phyloP scores from a whole-genome alignment of 2,329 filamentous ascomycete genomes.

The Ustilaginoidea virens region DNA sequence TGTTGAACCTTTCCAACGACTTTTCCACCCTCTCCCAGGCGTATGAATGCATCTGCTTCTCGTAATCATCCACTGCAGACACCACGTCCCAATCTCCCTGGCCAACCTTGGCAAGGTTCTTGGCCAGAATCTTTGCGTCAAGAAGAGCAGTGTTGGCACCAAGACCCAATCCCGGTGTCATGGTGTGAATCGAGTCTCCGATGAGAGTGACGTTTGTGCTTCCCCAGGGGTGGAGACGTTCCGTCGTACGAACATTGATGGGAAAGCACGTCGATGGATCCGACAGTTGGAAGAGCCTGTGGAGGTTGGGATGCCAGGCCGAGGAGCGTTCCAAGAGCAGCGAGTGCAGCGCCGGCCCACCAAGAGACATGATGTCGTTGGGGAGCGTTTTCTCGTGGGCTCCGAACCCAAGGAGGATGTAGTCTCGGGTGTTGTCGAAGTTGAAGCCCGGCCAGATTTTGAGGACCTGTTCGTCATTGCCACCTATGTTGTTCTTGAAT shows the following conservation, averaged over 20 bases:
- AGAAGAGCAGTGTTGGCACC: constrained; percentile 9
- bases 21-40: constrained; percentile 6
- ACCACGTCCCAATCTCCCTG: constrained; percentile 1
- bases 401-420: constrained; percentile 6
- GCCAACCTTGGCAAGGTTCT: constrained; percentile 1
- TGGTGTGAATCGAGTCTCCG: constrained; percentile 12
- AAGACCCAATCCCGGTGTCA: constrained; percentile 9
- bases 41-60: constrained; percentile 6
- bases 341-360: constrained; percentile 3
- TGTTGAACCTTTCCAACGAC: constrained; percentile 6
- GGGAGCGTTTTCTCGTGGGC: constrained; percentile 3
- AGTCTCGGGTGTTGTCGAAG: constrained; percentile 7
- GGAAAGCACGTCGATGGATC: constrained; percentile 6
- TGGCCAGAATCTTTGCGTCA: constrained; percentile 6
- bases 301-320: constrained; percentile 5
- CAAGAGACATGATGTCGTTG: constrained; percentile 2
- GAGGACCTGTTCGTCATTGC: constrained; percentile 4
- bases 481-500: constrained; percentile 3
- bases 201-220: constrained; percentile 7
- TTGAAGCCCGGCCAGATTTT: constrained; percentile 5
- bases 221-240: constrained; percentile 5
- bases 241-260: constrained; percentile 5
- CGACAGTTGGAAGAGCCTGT: constrained; percentile 2
- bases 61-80: constrained; percentile 3
- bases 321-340: constrained; percentile 2